Evolutionary conservation across 176 grass and related monocot genomes (phyloP), one percentile per base, ranked within the genome.

Genomic region (Rhynchospora tenuis): DNA sequence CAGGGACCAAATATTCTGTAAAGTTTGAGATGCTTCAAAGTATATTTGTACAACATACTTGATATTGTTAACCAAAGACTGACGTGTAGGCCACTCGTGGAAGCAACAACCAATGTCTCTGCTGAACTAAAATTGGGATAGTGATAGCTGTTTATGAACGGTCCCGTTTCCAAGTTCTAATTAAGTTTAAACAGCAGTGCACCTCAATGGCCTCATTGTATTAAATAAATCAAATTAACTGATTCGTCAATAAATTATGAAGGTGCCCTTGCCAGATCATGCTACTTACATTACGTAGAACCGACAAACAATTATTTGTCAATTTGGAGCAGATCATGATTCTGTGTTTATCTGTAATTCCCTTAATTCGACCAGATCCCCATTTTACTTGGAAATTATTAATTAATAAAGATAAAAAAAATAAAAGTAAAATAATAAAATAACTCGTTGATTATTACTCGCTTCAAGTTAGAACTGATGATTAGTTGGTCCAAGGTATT

Each of bases 21-120:
- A 73, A 73, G 11, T 73, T 70, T 73, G 70, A 48, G 70, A 73
- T 73, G 45, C 45, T 73, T 51, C 20, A 74, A 74, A 74, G 24
- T 51, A 67, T 38, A 67, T 38, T 74, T 74, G 46, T 71, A 46
- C 42, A 71, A 44, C 7, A 71, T 17, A 19, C 65, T 43, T 68
- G 31, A 38, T 28, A 65, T 24, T 64, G 23, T 13, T 26, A 64
- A 2, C 12, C 60, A 31, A 38, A 38, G 33, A 38, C 33, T 38
- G 33, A 38, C 33, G 33, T 38, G 33, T 38, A 38, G 33, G 33
- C 33, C 33, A 38, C 33, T 38, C 33, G 33, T 38, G 3, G 33
- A 38, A 38, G 33, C 33, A 38, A 38, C 33, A 38, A 38, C 31
- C 3, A 33, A 33, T 33, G 31, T 38, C 33, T 38, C 33, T 38